Percentiles rank a stretch among this genome's conserved stretches.
Conservation (phyloP, 371 early-diverging fungal species). For the Rhizopus delemar region DNA sequence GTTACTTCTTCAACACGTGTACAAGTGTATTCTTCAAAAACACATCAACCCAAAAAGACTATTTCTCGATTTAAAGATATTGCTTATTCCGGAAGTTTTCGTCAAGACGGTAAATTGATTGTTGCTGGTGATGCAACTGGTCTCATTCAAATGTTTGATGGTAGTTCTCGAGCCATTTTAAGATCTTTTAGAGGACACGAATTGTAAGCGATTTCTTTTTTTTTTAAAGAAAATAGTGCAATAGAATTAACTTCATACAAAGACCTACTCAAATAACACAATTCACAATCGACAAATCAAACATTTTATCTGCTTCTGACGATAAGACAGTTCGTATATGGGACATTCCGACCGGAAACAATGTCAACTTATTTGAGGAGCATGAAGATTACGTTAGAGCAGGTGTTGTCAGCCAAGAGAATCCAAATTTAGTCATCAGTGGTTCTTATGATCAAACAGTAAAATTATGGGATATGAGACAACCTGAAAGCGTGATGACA, state of each 20-base stretch:
- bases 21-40: constrained; percentile 85
- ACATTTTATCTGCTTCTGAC: constrained; percentile 87
- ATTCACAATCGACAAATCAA: constrained; percentile 78
- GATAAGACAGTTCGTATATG: constrained; percentile 89
- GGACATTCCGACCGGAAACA: constrained; percentile 88
- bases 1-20: constrained; percentile 89
- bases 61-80: constrained; percentile 90
- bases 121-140: constrained; percentile 93
- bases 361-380: constrained; percentile 71
- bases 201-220: constrained; percentile 53
- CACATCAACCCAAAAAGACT: constrained; percentile 78
- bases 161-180: constrained; percentile 80
- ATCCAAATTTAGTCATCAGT: constrained; percentile 79
- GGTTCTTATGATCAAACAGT: constrained; percentile 96
- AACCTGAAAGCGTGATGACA: constrained; percentile 72
- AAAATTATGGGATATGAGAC: constrained; percentile 86
- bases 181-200: constrained; percentile 84
- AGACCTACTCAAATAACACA: constrained; percentile 82
- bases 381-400: constrained; percentile 92
- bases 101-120: constrained; percentile 87
- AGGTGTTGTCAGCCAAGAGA: constrained; percentile 71
- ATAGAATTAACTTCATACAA: neutral
- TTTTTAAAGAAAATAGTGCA: no score
- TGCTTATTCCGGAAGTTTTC: constrained; percentile 78
- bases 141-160: constrained; percentile 81